Evolutionary conservation across 164 flowering plant genomes (phyloP).

Genomic region (Vitis vinifera): ASM3070453v1 NC_081822.1:13458001-13458500

Average conservation of each 20-base stretch:
- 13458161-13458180: constrained; percentile 57
- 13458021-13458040: constrained; percentile 17
- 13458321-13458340: too few species aligned
- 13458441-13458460: constrained; percentile 75
- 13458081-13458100: too few species aligned
- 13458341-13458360: too few species aligned
- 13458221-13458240: constrained; percentile 61
- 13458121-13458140: not conserved
- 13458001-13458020: constrained; percentile 31
- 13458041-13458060: constrained; percentile 47
- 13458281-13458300: constrained; percentile 61
- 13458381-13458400: not conserved
- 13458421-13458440: constrained; percentile 49
- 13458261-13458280: constrained; percentile 55
- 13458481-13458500: constrained; percentile 72
- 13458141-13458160: constrained; percentile 64
- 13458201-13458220: constrained; percentile 70
- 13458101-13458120: not conserved
- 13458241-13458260: constrained; percentile 52
- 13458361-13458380: not conserved
- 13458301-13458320: constrained; percentile 58
- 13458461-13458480: constrained; percentile 60
- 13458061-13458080: constrained; percentile 5
- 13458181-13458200: constrained; percentile 58
- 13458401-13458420: not conserved